phyloP scores from a whole-genome alignment of 441 rosid species.

The Viola pubescens region DNA sequence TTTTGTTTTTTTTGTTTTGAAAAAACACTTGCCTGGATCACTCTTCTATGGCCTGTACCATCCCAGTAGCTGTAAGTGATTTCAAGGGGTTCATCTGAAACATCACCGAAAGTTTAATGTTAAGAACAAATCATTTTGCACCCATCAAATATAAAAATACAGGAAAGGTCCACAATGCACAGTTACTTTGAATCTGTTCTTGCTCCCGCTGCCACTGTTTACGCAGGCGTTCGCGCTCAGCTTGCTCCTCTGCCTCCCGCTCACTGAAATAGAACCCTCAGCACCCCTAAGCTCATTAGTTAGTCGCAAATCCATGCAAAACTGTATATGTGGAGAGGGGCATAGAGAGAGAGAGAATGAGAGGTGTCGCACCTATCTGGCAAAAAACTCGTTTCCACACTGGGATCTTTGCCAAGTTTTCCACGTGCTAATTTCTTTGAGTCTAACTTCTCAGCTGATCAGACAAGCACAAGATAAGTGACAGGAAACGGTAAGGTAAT shows the following conservation, averaged over 20 bases:
- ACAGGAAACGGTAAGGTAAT: neutral
- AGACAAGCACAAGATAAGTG: neutral
- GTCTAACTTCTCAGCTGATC: constrained; percentile 29
- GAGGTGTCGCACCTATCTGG: constrained; percentile 71
- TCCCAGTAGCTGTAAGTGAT: constrained; percentile 99
- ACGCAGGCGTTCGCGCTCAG: constrained; percentile 91
- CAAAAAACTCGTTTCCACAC: constrained; percentile 89
- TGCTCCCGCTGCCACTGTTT: constrained; percentile 82
- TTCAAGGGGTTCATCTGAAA: constrained; percentile 82
- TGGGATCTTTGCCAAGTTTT: constrained; percentile 89
- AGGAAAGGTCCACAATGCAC: neutral
- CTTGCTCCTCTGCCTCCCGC: constrained; percentile 96
- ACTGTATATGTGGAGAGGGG: constrained; percentile 2
- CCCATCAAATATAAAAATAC: neutral
- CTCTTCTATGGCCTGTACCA: constrained; percentile 94
- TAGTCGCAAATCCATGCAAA: constrained; percentile 30
- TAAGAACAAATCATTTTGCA: constrained; percentile 14
- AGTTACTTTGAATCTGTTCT: constrained; percentile 76
- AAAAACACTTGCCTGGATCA: constrained; percentile 51
- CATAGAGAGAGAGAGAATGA: constrained; percentile 15
- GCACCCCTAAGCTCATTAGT: constrained; percentile 51
- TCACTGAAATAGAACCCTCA: constrained; percentile 92
- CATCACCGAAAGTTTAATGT: neutral
- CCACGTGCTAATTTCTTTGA: constrained; percentile 34
- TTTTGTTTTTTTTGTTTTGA: too few species aligned